A percentile compares a stretch with the other conserved stretches of the same genome.
These are phyloP conservation scores for Pythium monospermum DNA, from an alignment of 352 stramenopile species.

Conservation along the genomic window DNA sequence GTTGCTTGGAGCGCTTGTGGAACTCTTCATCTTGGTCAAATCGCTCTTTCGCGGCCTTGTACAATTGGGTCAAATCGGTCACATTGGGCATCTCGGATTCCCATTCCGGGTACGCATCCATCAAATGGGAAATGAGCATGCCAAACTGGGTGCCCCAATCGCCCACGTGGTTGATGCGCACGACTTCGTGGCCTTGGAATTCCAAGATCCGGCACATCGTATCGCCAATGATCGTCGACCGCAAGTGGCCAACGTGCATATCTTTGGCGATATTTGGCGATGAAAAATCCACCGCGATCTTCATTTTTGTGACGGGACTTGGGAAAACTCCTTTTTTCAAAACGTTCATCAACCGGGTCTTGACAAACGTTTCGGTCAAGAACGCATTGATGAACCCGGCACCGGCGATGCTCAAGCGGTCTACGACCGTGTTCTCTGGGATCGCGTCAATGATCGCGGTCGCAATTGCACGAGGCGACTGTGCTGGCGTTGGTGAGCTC, in stretches of 20 bases:
- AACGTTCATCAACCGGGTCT: conserved; percentile 60
- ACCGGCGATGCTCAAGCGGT: conserved; percentile 90
- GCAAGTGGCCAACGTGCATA: conserved; percentile 86
- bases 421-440: conserved; percentile 76
- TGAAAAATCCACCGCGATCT: conserved; percentile 80
- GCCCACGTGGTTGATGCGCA: conserved; percentile 81
- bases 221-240: conserved; percentile 90
- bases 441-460: conserved; percentile 87
- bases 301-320: conserved; percentile 76
- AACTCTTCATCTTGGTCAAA: conserved; percentile 97
- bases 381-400: conserved; percentile 98
- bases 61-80: conserved; percentile 92
- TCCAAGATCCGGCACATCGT: conserved; percentile 85
- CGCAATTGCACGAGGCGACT: conserved; percentile 86
- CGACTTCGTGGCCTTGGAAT: conserved; percentile 80
- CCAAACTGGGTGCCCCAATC: conserved; percentile 96
- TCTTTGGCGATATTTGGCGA: conserved; percentile 88
- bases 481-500: conserved; percentile 57
- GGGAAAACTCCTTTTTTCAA: conserved; percentile 69
- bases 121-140: conserved; percentile 99
- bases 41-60: conserved; percentile 91
- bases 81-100: conserved; percentile 93
- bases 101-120: conserved; percentile 95
- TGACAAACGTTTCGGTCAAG: conserved; percentile 84
- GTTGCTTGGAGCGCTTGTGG: conserved; percentile 94